A percentile compares a stretch with the other conserved stretches of the same genome.
Conservation (phyloP, 345 rosid genomes). For the Streptanthus diversifolius region DNA sequence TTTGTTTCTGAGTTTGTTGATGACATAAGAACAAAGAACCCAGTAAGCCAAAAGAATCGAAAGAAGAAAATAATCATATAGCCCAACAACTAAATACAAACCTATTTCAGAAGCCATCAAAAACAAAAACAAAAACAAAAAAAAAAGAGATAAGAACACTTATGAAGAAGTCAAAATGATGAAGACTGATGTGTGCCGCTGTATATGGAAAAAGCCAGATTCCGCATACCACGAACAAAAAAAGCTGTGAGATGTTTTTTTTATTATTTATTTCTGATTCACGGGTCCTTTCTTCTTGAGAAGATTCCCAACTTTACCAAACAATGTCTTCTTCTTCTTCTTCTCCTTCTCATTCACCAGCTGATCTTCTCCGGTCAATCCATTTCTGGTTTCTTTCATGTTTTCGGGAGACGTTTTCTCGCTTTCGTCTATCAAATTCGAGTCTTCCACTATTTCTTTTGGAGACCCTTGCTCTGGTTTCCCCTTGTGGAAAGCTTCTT, state of each 20-base stretch:
- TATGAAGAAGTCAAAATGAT: neutral
- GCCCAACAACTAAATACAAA: slow-evolving; percentile 8
- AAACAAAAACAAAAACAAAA: neutral
- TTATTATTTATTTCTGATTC: slow-evolving; percentile 13
- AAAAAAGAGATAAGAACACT: neutral
- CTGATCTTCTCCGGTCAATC: slow-evolving; percentile 48
- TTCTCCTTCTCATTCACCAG: slow-evolving; percentile 16
- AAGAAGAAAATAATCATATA: slow-evolving; percentile 30
- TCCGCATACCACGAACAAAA: slow-evolving; percentile 13
- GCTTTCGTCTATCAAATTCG: neutral
- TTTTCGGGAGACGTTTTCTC: slow-evolving; percentile 41
- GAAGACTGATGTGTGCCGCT: neutral
- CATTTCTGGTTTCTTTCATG: slow-evolving; percentile 37
- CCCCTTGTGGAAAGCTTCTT: slow-evolving; percentile 65
- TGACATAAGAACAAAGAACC: neutral
- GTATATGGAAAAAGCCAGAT: neutral
- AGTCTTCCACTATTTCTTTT: slow-evolving; percentile 55
- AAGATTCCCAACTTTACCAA: slow-evolving; percentile 83
- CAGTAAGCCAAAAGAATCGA: neutral
- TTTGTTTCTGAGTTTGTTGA: slow-evolving; percentile 2
- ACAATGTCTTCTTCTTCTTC: slow-evolving; percentile 87
- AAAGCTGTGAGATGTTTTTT: neutral
- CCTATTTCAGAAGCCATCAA: slow-evolving; percentile 13
- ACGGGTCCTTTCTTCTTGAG: slow-evolving; percentile 78
- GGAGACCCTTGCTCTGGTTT: slow-evolving; percentile 54